Evolutionary conservation across 352 stramenopile genomes (phyloP).

Genomic region (Pythium monospermum): DNA sequence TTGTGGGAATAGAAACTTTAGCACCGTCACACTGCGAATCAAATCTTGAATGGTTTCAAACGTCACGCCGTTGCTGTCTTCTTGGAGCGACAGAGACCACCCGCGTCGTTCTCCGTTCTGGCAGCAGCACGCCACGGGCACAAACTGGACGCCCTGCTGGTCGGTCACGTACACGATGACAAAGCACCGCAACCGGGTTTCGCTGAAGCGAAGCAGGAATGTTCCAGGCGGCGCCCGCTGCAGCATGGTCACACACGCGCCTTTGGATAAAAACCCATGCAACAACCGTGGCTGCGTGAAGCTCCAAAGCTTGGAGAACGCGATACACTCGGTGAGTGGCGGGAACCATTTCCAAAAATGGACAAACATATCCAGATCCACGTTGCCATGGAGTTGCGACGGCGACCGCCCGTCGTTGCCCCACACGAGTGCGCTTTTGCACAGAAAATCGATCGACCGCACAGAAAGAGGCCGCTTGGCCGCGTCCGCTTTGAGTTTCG

Average conservation of each 20-base stretch:
- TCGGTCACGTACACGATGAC: constrained; percentile 73
- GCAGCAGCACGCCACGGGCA: constrained; percentile 52
- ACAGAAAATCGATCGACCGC: constrained; percentile 74
- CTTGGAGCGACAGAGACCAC: constrained; percentile 66
- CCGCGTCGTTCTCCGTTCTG: constrained; percentile 12
- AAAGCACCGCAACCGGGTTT: constrained; percentile 57
- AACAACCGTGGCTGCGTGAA: constrained; percentile 74
- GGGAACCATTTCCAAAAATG: constrained; percentile 77
- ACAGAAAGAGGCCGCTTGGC: constrained; percentile 60
- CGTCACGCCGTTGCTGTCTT: constrained; percentile 37
- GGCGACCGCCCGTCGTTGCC: constrained; percentile 29
- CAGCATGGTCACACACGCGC: constrained; percentile 71
- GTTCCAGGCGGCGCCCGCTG: constrained; percentile 57
- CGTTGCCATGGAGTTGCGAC: constrained; percentile 30
- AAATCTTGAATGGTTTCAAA: constrained; percentile 64
- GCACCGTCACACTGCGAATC: constrained; percentile 71
- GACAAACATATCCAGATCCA: constrained; percentile 64
- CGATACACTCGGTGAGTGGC: constrained; percentile 61
- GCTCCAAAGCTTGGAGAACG: constrained; percentile 50
- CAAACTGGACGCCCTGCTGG: constrained; percentile 62
- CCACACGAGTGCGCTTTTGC: constrained; percentile 70
- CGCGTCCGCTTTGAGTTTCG: constrained; percentile 60
- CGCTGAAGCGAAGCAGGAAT: constrained; percentile 77
- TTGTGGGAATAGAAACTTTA: constrained; percentile 76
- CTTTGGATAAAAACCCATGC: constrained; percentile 81